A percentile compares a stretch with the other conserved stretches of the same genome.
Conservation (phyloP, 352 stramenopile species). For the Phytophthora multivora region DNA sequence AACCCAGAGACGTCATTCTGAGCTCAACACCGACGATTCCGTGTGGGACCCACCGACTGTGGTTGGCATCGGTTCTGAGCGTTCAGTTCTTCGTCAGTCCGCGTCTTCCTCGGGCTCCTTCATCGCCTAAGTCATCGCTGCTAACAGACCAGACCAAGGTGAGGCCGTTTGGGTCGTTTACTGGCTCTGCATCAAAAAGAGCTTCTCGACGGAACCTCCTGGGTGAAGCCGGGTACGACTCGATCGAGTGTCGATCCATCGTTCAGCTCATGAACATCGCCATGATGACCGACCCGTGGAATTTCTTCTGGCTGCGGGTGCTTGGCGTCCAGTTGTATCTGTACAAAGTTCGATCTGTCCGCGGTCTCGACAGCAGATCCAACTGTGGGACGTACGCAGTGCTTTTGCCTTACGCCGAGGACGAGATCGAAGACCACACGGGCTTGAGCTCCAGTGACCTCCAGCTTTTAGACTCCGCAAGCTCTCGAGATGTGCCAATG, state of each 20-base stretch:
- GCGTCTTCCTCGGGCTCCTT: too few relatives aligned
- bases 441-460: conserved; percentile 17
- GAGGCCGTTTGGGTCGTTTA: neutral
- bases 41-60: conserved; percentile 15
- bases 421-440: conserved; percentile 31
- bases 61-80: conserved; percentile 16
- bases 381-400: conserved; percentile 12
- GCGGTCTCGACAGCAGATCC: neutral
- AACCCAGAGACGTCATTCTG: conserved; percentile 9
- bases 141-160: neutral
- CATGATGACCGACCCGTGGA: conserved; percentile 55
- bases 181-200: neutral
- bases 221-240: conserved; percentile 1
- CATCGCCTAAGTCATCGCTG: neutral
- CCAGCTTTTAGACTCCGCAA: conserved; percentile 23
- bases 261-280: conserved; percentile 48
- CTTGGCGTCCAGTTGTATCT: conserved; percentile 39
- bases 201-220: neutral
- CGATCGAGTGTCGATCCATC: conserved; percentile 27
- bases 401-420: conserved; percentile 34
- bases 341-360: conserved; percentile 22
- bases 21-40: conserved; percentile 17
- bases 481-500: conserved; percentile 15
- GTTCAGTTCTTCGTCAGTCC: neutral
- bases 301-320: conserved; percentile 32